These are phyloP conservation scores for Botrytis fabae DNA, from an alignment of 2,329 filamentous ascomycete species.

Conservation along the genomic window DNA sequence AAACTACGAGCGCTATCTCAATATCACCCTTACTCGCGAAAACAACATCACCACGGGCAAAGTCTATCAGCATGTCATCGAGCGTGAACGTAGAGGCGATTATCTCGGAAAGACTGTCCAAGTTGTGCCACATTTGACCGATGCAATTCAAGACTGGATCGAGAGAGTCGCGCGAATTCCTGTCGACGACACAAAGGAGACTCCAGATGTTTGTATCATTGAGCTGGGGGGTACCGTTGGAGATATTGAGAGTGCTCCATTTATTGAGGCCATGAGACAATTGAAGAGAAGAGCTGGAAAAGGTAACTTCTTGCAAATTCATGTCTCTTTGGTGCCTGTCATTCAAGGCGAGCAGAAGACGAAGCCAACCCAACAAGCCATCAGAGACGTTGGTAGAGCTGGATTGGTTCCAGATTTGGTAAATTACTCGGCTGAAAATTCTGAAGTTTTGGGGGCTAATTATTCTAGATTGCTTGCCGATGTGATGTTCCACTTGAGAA, in stretches of 20 bases:
- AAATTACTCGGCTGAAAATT: slow-evolving; percentile 24
- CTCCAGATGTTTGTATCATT: slow-evolving; percentile 91
- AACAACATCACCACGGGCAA: slow-evolving; percentile 98
- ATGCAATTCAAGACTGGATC: slow-evolving; percentile 92
- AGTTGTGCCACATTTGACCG: slow-evolving; percentile 88
- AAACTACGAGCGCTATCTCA: slow-evolving; percentile 80
- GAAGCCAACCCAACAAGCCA: slow-evolving; percentile 91
- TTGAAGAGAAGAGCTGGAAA: slow-evolving; percentile 70
- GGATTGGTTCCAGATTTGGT: slow-evolving; percentile 65
- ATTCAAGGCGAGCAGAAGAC: slow-evolving; percentile 77
- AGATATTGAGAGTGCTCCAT: slow-evolving; percentile 85
- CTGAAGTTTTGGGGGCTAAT: slow-evolving; percentile 15
- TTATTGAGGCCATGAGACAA: slow-evolving; percentile 83
- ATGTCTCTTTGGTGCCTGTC: slow-evolving; percentile 84
- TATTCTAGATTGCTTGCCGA: slow-evolving; percentile 78
- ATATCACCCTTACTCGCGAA: slow-evolving; percentile 75
- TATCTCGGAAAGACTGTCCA: slow-evolving; percentile 90
- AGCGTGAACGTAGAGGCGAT: slow-evolving; percentile 58
- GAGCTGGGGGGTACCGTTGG: slow-evolving; percentile 69
- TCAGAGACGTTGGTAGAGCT: slow-evolving; percentile 56
- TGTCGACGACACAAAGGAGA: slow-evolving; percentile 78
- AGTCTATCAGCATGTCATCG: slow-evolving; percentile 87
- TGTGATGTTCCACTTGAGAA: slow-evolving; percentile 76
- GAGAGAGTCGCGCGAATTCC: slow-evolving; percentile 80
- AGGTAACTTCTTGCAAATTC: slow-evolving; percentile 83